Evolutionary conservation across 306 rosid genomes (phyloP).

Genomic region (Senna tora): DNA sequence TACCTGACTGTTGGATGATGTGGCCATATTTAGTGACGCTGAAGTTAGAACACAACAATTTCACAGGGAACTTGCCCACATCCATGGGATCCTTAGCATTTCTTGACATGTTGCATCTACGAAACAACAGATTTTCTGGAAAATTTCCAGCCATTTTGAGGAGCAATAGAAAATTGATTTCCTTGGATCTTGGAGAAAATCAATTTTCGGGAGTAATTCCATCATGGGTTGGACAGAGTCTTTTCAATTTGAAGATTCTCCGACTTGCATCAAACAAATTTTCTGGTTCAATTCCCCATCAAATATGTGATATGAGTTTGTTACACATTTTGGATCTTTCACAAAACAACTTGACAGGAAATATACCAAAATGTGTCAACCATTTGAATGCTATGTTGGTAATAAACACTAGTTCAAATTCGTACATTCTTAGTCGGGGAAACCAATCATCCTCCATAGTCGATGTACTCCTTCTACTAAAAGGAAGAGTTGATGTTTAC

Average conservation of each 20-base stretch:
- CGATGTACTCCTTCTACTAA: slow-evolving; percentile 7
- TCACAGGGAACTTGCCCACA: not conserved
- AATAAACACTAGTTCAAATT: not conserved
- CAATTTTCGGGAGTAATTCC: not conserved
- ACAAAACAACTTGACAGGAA: slow-evolving; percentile 25
- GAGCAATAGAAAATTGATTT: not conserved
- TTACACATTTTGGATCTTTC: slow-evolving; percentile 37
- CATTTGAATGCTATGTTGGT: slow-evolving; percentile 31
- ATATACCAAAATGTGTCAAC: slow-evolving; percentile 34
- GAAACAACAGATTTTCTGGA: not conserved
- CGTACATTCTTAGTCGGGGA: not conserved
- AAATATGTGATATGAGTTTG: slow-evolving; percentile 25
- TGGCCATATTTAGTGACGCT: not conserved
- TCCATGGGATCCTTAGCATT: not conserved
- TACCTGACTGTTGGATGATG: slow-evolving; percentile 28
- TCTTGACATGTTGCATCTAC: not conserved
- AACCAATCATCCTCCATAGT: not conserved
- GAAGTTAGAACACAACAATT: not conserved
- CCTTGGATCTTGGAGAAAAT: not conserved
- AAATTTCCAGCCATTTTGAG: not conserved
- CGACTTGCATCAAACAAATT: slow-evolving; percentile 34
- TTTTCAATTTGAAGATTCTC: slow-evolving; percentile 31
- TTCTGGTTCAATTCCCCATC: slow-evolving; percentile 30
- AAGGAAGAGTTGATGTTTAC: slow-evolving; percentile 33
- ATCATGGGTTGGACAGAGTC: slow-evolving; percentile 22